Conservation (phyloP, 1,284 basidiomycete species). For the Puccinia coronata region DNA sequence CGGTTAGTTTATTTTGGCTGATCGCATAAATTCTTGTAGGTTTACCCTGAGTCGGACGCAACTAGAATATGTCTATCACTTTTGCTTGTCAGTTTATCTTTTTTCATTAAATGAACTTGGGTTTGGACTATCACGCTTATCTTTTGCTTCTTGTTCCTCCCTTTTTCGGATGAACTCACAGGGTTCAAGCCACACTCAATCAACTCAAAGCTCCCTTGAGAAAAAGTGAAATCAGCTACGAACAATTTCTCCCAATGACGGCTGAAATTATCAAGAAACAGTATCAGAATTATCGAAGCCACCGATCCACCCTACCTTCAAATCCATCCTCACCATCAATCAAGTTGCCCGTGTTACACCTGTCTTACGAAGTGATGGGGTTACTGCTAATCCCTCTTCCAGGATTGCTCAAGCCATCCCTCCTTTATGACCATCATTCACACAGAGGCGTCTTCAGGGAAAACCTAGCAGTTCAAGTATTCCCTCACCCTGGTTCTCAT, state of each 20-base stretch:
- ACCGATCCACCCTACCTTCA: not conserved
- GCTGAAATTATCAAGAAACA: constrained; percentile 19
- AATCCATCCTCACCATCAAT: constrained; percentile 14
- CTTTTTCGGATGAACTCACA: not conserved
- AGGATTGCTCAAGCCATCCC: not conserved
- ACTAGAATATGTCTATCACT: constrained; percentile 39
- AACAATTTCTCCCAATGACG: constrained; percentile 30
- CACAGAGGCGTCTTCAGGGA: not conserved
- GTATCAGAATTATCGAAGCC: not conserved
- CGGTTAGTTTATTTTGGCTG: not conserved
- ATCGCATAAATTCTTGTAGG: constrained; percentile 6
- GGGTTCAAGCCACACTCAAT: constrained; percentile 33
- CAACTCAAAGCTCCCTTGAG: not conserved
- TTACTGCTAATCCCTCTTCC: constrained; percentile 17
- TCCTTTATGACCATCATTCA: not conserved
- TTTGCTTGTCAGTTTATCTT: constrained; percentile 29
- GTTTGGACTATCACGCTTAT: not conserved
- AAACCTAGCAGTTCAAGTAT: constrained; percentile 7
- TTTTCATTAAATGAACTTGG: not conserved
- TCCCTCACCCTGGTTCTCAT: constrained; percentile 7
- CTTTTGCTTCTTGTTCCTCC: not conserved
- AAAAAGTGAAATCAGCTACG: constrained; percentile 10
- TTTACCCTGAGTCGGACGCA: constrained; percentile 37
- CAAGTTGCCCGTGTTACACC: constrained; percentile 2
- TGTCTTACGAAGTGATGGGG: constrained; percentile 15